phyloP scores from a whole-genome alignment of 352 stramenopile genomes.

The Phytophthora sojae region DNA sequence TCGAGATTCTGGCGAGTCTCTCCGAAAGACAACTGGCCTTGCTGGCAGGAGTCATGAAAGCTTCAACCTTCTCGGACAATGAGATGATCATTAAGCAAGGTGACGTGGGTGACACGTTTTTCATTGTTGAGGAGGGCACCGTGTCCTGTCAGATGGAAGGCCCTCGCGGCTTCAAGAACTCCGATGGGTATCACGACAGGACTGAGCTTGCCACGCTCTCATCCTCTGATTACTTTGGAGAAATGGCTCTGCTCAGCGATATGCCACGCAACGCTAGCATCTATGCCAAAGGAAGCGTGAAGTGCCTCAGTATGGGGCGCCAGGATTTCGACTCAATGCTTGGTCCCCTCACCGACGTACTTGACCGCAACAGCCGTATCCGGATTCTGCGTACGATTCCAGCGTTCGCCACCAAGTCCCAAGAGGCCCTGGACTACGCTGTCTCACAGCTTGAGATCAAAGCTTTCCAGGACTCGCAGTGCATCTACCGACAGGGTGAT shows the following conservation, averaged over 20 bases:
- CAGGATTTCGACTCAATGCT: conserved; percentile 85
- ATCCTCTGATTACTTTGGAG: conserved; percentile 89
- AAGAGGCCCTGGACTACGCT: conserved; percentile 71
- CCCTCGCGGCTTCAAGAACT: conserved; percentile 33
- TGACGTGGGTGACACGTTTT: conserved; percentile 83
- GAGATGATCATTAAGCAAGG: conserved; percentile 88
- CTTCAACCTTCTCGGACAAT: conserved; percentile 67
- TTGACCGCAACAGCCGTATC: conserved; percentile 76
- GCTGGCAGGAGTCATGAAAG: conserved; percentile 67
- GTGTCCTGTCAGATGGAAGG: conserved; percentile 72
- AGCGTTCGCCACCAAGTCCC: conserved; percentile 60
- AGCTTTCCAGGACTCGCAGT: conserved; percentile 72
- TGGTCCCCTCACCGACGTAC: conserved; percentile 74
- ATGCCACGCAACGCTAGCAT: conserved; percentile 86
- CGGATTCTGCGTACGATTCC: conserved; percentile 71
- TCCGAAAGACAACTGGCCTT: conserved; percentile 74
- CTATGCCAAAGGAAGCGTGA: conserved; percentile 65
- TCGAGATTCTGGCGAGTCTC: conserved; percentile 74
- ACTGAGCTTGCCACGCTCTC: conserved; percentile 60
- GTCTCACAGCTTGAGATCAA: conserved; percentile 83
- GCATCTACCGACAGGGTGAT: conserved; percentile 65
- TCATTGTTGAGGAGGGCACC: conserved; percentile 80
- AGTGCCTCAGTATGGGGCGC: conserved; percentile 72
- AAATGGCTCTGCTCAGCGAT: conserved; percentile 91
- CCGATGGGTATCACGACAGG: conserved; percentile 11